Percentiles rank a stretch among this genome's conserved stretches.
These are phyloP conservation scores for Stachybotrys elegans DNA, from an alignment of 2,329 filamentous ascomycete species.

Conservation along the genomic window DNA sequence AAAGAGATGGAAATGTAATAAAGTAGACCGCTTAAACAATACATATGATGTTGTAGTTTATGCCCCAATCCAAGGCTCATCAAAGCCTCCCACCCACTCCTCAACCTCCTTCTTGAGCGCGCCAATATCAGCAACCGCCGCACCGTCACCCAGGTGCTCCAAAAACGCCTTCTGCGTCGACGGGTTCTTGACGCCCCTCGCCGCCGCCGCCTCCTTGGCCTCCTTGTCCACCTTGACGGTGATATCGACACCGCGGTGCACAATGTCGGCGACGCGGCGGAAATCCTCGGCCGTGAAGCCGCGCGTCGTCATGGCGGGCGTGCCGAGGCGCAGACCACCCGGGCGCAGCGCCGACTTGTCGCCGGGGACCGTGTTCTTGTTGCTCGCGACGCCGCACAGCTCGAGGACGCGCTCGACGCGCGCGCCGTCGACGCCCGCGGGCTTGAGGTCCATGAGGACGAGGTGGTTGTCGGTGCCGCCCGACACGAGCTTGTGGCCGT, in stretches of 20 bases:
- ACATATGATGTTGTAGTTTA: no score
- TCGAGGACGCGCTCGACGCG: conserved; percentile 84
- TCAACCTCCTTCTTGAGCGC: conserved; percentile 64
- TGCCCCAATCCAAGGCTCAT: conserved; percentile 21
- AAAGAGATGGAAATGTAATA: no score
- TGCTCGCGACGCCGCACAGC: conserved; percentile 84
- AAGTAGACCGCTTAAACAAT: no score
- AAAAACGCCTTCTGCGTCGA: conserved; percentile 60
- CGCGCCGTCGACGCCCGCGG: conserved; percentile 77
- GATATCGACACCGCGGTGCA: conserved; percentile 73
- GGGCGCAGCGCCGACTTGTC: conserved; percentile 88
- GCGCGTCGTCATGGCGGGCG: conserved; percentile 92
- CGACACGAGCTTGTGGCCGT: conserved; percentile 82
- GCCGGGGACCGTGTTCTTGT: conserved; percentile 96
- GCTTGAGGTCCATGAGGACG: conserved; percentile 82
- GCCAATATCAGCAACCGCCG: conserved; percentile 60
- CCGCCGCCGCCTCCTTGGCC: conserved; percentile 59
- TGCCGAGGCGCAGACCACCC: conserved; percentile 84
- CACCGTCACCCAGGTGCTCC: conserved; percentile 60
- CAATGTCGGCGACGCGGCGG: conserved; percentile 72
- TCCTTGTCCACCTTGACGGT: conserved; percentile 67
- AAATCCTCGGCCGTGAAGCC: conserved; percentile 84
- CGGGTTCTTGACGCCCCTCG: conserved; percentile 58
- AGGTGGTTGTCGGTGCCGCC: conserved; percentile 95
- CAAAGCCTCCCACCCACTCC: conserved; percentile 58